Base-by-base conservation (phyloP, 306 rosid genomes). In the Trifolium fragiferum region DNA sequence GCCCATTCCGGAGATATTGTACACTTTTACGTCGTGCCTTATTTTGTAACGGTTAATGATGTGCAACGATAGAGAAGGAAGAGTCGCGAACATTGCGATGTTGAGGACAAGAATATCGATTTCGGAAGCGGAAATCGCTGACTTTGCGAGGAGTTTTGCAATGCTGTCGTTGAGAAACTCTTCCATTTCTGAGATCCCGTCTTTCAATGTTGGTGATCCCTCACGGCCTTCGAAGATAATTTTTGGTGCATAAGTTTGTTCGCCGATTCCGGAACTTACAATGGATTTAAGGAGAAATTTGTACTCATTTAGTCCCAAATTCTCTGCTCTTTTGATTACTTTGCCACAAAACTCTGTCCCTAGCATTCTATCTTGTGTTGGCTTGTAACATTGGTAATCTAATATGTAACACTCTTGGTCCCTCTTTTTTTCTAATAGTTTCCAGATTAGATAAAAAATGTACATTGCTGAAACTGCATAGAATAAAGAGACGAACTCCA, bases 201-300 rank as follows among this genome's bases (percentile, higher is more conserved):
- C 98, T 0, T 0, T 10, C 4, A 93, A 11, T 7, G 93, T 89
- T 0, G 98, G 94, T 1, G n/a, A 59, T 0, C 79, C 74, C 30
- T 93, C 98, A 1, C 90, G 82, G 38, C 86, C 94, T 9, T 70
- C 77, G 66, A 91, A 83, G 70, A 93, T n/a, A 76, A 87, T 86
- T 20, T 86, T 62, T 10, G 98, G 97, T 0, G 86, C 98, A 30
- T 91, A 89, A 25, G 98, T 93, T 69, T 89, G 88, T 64, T 93
- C 98, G 1, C 98, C 98, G 8, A 93, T 87, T 79, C 98, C 98
- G 13, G 96, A 87, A 79, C 86, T 91, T 1, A 91, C 97, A 10
- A 93, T 88, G 82, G 98, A 90, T 69, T 91, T 91, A 51, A 93
- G 92, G 44, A 92, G 90, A 74, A 92, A 92, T n/a, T 82, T 76